Base-by-base conservation (phyloP, 2,329 filamentous ascomycete species). In the Nemania abortiva region DNA sequence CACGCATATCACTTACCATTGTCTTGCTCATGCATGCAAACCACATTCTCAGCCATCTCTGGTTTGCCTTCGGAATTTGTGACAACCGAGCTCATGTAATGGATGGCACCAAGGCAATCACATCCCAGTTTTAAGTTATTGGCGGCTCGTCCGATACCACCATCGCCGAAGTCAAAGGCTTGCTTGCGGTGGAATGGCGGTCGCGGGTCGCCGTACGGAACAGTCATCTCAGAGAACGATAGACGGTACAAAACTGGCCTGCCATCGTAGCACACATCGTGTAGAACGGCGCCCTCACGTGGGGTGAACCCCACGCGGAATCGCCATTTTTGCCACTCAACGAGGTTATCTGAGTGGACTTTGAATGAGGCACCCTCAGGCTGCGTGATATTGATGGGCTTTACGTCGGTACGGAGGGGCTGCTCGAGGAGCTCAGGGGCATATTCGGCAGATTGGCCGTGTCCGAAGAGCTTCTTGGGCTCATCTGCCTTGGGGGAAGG, bases 341-440 rank as follows among this genome's bases (percentile, higher is more conserved):
- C 72, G 15, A 78, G 53, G 54, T 79, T 77, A 34, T 77, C 75
- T 0, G 67, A 67, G 52, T 77, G 70, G 11, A 79, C 74, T 31
- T 75, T 75, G 72, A 79, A 79, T 6, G 77, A 79, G 3, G 78
- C 75, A 6, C 78, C 78, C 45, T 79, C 77, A 10, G 86, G 86
- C 75, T 95, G 92, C 1, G 88, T 84, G 54, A 95, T 89, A 73
- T 93, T 88, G 75, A 94, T 86, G 5, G 91, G 91, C 79, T 92
- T 93, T 31, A 89, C 76, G 64, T 87, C 87, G 52, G 83, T 80
- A 13, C 88, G 80, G 18, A 82, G 73, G 0, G 84, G 82, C 1
- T 76, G 73, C 15, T 83, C 80, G 10, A 89, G 80, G 2, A 90
- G 80, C 74, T 87, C 85, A 1, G 85, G 84, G 0, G 83, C 77